Base-by-base conservation (phyloP, 805 yeast species). In the Kodamaea kakaduensis region DNA sequence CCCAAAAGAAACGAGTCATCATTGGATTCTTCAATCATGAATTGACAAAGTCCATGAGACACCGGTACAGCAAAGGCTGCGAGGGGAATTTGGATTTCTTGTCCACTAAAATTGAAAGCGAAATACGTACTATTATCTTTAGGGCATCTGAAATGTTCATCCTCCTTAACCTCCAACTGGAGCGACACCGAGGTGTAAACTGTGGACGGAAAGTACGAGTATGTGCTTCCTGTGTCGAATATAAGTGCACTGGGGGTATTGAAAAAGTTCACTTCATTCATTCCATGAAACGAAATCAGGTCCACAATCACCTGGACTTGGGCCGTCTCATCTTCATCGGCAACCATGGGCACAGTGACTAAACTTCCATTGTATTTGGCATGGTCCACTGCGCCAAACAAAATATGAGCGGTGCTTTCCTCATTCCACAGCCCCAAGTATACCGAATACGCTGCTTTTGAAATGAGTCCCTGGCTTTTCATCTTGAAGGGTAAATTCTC, bases 191-290 rank as follows among this genome's bases (percentile, higher is more conserved):
- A 24, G 13, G 5, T 19, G 10, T 31, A 22, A 12, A 48, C 21
- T 3, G 27, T 33, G 5, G 29, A 23, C 6, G 81, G 81, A 4
- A 73, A 53, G 36, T 61, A 63, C 9, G 73, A 50, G 26, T 71
- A 50, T 7, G 84, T 73, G 7, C 81, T 69, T 24, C 84, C 84
- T 2, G 80, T 69, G 54, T 79, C 84, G 29, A 78, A 51, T 8
- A 75, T 9, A 14, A 43, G 37, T 6, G 26, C 3, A 29, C 5
- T 14, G 14, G 28, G 20, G 18, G 25, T 8, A 28, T 24, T 33
- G 32, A n/a, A 14, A n/a, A n/a, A n/a, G n/a, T n/a, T n/a, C n/a
- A n/a, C n/a, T n/a, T n/a, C n/a, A n/a, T n/a, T n/a, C n/a, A n/a
- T n/a, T n/a, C n/a, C n/a, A n/a, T n/a, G n/a, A n/a, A n/a, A n/a